phyloP scores from a whole-genome alignment of 2,329 filamentous ascomycete genomes.

The Ascochyta viciae-villosae region DNA sequence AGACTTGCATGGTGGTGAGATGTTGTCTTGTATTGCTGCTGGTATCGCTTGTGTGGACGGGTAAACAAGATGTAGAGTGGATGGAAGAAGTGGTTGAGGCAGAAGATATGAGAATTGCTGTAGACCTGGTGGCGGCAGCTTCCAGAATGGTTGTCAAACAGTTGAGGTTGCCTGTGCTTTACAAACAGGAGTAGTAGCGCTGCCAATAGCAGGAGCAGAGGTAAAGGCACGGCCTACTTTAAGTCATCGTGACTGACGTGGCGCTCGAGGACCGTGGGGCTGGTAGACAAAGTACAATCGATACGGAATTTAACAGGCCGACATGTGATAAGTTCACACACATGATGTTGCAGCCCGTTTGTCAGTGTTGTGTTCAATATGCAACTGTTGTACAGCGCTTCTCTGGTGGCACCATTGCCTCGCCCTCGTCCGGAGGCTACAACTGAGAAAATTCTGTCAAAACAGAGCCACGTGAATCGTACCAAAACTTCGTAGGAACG shows the following conservation, averaged over 20 bases:
- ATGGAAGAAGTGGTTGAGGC: neutral
- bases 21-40: constrained; percentile 5
- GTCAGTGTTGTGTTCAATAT: neutral
- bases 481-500: too few relatives aligned
- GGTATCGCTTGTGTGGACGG: neutral
- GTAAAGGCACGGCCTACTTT: neutral
- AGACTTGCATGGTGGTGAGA: constrained; percentile 26
- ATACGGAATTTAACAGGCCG: neutral
- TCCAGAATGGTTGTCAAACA: neutral
- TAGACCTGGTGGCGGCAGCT: neutral
- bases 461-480: too few relatives aligned
- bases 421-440: neutral
- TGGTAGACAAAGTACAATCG: neutral
- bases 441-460: too few relatives aligned
- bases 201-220: neutral
- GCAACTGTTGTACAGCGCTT: neutral
- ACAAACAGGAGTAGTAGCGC: neutral
- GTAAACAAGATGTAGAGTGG: neutral
- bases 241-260: constrained; percentile 4
- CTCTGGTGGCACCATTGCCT: neutral
- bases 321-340: neutral
- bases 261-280: neutral
- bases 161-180: neutral
- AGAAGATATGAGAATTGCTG: neutral
- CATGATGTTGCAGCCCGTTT: constrained; percentile 1